These are phyloP conservation scores for Paramecium pentaurelia DNA, from an alignment of 73 alveolate species.

Conservation along the genomic window DNA sequence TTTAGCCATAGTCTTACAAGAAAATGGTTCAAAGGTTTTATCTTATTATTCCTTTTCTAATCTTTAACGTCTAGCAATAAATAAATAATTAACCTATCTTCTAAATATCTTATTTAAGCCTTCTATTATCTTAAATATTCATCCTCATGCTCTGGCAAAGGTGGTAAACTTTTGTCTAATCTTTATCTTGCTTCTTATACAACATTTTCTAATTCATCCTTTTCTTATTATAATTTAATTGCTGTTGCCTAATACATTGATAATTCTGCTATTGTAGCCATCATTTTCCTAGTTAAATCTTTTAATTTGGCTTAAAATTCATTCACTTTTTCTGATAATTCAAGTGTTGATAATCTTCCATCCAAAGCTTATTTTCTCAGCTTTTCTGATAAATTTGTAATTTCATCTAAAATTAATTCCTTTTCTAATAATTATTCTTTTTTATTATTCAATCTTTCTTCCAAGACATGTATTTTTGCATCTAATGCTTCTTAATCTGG, in stretches of 20 bases:
- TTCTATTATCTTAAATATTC: constrained; percentile 82
- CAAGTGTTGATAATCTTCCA: constrained; percentile 90
- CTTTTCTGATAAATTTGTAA: constrained; percentile 92
- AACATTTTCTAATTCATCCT: constrained; percentile 85
- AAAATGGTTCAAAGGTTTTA: constrained; percentile 71
- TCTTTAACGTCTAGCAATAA: constrained; percentile 60
- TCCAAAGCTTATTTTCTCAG: constrained; percentile 93
- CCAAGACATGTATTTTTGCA: constrained; percentile 93
- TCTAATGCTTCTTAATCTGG: constrained; percentile 93
- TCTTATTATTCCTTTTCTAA: constrained; percentile 77
- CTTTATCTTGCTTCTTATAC: constrained; percentile 76
- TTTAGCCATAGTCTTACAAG: constrained; percentile 87
- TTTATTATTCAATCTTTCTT: constrained; percentile 91
- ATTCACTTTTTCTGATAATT: constrained; percentile 92
- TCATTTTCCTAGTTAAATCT: constrained; percentile 90
- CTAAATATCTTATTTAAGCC: constrained; percentile 66
- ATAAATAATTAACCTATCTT: constrained; percentile 69
- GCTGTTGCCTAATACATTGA: constrained; percentile 97
- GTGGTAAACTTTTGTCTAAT: constrained; percentile 88
- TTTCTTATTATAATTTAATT: constrained; percentile 84
- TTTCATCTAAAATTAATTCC: constrained; percentile 95
- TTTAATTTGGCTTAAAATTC: constrained; percentile 91
- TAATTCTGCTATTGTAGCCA: constrained; percentile 96
- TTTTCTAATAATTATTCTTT: constrained; percentile 92
- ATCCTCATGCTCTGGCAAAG: constrained; percentile 85